phyloP scores from a whole-genome alignment of 2,329 filamentous ascomycete genomes.

The Pseudogymnoascus sp. region DNA sequence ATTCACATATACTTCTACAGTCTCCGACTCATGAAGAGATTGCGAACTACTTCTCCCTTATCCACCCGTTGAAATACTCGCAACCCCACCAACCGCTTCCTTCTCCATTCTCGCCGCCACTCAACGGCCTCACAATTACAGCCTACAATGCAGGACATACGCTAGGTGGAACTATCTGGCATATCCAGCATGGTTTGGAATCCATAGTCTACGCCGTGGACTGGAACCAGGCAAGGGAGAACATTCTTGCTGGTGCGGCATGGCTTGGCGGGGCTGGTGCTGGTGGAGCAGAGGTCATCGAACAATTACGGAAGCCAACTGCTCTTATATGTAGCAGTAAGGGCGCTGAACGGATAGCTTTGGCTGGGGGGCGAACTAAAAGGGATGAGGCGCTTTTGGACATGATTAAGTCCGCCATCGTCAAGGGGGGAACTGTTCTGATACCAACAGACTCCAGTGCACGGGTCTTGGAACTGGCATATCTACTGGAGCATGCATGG shows the following conservation, averaged over 20 bases:
- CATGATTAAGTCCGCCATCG: constrained; percentile 71
- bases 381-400: constrained; percentile 80
- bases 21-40: constrained; percentile 84
- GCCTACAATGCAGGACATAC: constrained; percentile 96
- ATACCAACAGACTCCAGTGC: constrained; percentile 94
- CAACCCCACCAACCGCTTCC: constrained; percentile 87
- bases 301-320: constrained; percentile 86
- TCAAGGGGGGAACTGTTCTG: constrained; percentile 79
- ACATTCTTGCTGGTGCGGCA: constrained; percentile 85
- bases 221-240: constrained; percentile 97
- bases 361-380: constrained; percentile 66
- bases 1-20: constrained; percentile 48
- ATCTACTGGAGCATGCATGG: constrained; percentile 90
- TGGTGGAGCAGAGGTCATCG: constrained; percentile 82
- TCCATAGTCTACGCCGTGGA: constrained; percentile 97
- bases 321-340: constrained; percentile 87
- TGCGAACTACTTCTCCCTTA: constrained; percentile 79
- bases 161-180: constrained; percentile 95
- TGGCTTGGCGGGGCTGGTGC: constrained; percentile 80
- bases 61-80: constrained; percentile 91
- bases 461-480: constrained; percentile 85
- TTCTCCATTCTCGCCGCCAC: constrained; percentile 78
- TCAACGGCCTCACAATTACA: constrained; percentile 88
- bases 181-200: constrained; percentile 92
- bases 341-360: constrained; percentile 64